These are phyloP conservation scores for Urostyla sp. DNA, from an alignment of 73 alveolate species.

Conservation along the genomic window DNA sequence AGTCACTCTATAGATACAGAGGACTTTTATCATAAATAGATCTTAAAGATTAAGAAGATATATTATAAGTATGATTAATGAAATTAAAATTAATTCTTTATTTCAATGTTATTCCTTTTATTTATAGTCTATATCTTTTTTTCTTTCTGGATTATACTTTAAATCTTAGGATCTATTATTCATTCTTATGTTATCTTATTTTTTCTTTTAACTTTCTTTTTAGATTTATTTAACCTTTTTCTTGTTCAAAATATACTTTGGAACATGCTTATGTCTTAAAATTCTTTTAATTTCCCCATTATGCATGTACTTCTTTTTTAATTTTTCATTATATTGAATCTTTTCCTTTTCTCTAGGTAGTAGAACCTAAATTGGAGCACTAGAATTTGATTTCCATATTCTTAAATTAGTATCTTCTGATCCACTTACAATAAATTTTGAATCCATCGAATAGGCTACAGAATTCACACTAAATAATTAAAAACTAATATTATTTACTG, in stretches of 20 bases:
- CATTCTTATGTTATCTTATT: conserved; percentile 80
- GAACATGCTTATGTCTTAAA: conserved; percentile 91
- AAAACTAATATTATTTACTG: conserved; percentile 36
- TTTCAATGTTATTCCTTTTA: conserved; percentile 30
- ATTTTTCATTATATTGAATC: conserved; percentile 84
- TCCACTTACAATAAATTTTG: conserved; percentile 93
- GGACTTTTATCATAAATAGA: no score
- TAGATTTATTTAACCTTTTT: conserved; percentile 82
- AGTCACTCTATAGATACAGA: no score
- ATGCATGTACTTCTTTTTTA: conserved; percentile 91
- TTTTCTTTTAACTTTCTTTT: conserved; percentile 87
- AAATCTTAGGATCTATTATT: conserved; percentile 82
- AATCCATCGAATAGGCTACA: conserved; percentile 92
- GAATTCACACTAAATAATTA: conserved; percentile 73
- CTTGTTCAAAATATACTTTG: conserved; percentile 88
- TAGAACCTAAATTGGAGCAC: conserved; percentile 84
- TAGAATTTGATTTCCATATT: conserved; percentile 97
- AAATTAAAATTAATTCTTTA: neutral
- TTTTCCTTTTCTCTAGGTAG: conserved; percentile 91
- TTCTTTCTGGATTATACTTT: conserved; percentile 83
- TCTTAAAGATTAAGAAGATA: no score
- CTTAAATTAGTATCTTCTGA: conserved; percentile 97
- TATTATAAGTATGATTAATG: neutral
- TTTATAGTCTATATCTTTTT: conserved; percentile 72
- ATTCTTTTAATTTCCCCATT: conserved; percentile 91